phyloP scores from a whole-genome alignment of 2,329 filamentous ascomycete genomes.

The Thyridium curvatum region DNA sequence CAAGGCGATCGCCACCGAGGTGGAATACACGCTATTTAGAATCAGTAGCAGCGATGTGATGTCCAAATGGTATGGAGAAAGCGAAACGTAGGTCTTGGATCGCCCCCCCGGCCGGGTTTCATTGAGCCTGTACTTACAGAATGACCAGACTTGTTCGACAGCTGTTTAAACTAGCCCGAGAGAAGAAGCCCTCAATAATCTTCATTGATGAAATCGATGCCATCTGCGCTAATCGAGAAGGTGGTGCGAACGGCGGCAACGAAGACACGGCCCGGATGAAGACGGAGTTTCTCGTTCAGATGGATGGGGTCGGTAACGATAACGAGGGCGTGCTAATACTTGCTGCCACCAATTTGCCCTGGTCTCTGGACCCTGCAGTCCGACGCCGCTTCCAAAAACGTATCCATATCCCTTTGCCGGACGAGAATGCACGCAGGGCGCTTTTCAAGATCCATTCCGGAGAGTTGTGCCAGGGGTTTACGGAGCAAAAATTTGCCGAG shows the following conservation, averaged over 20 bases:
- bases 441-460: constrained; percentile 66
- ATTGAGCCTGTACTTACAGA: too few species aligned
- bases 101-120: too few species aligned
- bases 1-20: constrained; percentile 47
- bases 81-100: constrained; percentile 4
- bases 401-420: constrained; percentile 68
- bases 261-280: constrained; percentile 74
- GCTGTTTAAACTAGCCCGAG: too few species aligned
- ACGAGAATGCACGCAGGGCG: constrained; percentile 61
- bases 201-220: constrained; percentile 39
- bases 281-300: constrained; percentile 73
- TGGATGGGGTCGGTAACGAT: constrained; percentile 72
- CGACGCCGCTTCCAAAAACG: constrained; percentile 67
- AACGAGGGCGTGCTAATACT: constrained; percentile 66
- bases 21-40: constrained; percentile 47
- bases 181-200: too few species aligned
- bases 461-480: too few species aligned
- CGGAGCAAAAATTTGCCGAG: too few species aligned
- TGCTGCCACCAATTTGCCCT: constrained; percentile 72
- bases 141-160: too few species aligned
- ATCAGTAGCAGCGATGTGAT: constrained; percentile 6
- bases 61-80: constrained; percentile 7
- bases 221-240: constrained; percentile 62
- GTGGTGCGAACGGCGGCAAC: constrained; percentile 57
- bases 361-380: constrained; percentile 72